Evolutionary conservation across 495 filamentous ascomycete genomes (phyloP).

Genomic region (Daldinia bambusicola): DNA sequence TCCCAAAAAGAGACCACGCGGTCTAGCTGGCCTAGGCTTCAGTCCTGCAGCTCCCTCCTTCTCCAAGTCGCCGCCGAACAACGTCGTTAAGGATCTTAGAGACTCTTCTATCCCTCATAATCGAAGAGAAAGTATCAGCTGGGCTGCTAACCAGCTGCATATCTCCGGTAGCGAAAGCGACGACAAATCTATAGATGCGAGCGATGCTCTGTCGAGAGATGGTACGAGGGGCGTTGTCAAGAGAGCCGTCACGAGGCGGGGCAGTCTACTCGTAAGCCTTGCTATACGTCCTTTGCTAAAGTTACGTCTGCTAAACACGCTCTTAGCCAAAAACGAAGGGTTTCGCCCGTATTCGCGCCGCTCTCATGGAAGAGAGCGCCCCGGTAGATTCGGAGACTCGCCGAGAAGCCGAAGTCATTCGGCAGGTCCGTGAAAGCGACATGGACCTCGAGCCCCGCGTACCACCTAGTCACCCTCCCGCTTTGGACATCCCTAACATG

Average conservation of each 20-base stretch:
- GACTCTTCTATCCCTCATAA: slow-evolving; percentile 58
- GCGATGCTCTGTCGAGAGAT: slow-evolving; percentile 57
- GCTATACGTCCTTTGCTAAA: not conserved
- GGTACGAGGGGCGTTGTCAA: slow-evolving; percentile 66
- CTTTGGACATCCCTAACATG: slow-evolving; percentile 38
- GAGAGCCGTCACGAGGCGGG: slow-evolving; percentile 81
- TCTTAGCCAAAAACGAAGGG: slow-evolving; percentile 87
- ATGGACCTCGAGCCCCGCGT: slow-evolving; percentile 60
- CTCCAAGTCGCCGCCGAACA: slow-evolving; percentile 58
- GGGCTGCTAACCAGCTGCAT: slow-evolving; percentile 86
- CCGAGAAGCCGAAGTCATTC: slow-evolving; percentile 92
- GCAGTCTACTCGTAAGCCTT: slow-evolving; percentile 81
- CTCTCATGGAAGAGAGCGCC: slow-evolving; percentile 84
- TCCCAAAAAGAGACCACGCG: slow-evolving; percentile 53
- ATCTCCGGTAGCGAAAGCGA: slow-evolving; percentile 85
- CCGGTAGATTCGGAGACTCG: slow-evolving; percentile 89
- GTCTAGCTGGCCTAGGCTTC: slow-evolving; percentile 53
- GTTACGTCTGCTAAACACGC: slow-evolving; percentile 18
- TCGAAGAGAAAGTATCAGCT: slow-evolving; percentile 83
- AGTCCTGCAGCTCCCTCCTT: slow-evolving; percentile 43
- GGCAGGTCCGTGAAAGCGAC: slow-evolving; percentile 85
- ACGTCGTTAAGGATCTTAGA: slow-evolving; percentile 50
- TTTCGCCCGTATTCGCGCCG: slow-evolving; percentile 91
- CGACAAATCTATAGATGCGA: slow-evolving; percentile 70
- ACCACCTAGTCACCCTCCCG: slow-evolving; percentile 27